These are phyloP conservation scores for Fabrea salina DNA, from an alignment of 169 alveolate species.

Conservation along the genomic window DNA sequence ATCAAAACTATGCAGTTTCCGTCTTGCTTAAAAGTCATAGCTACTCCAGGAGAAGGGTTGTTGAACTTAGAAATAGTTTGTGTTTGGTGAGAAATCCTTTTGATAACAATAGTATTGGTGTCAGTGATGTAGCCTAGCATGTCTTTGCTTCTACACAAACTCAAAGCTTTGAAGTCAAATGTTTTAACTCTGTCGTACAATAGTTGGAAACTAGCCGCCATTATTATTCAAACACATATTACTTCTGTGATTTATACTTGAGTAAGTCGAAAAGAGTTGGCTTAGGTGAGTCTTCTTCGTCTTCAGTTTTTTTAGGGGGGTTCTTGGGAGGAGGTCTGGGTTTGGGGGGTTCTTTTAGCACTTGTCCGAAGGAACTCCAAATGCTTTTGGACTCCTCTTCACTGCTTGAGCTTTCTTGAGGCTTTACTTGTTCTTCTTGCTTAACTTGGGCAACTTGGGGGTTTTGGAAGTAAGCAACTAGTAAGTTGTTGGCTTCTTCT, in stretches of 20 bases:
- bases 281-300: constrained; percentile 10
- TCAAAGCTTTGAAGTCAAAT: background rate
- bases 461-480: background rate
- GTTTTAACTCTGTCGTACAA: background rate
- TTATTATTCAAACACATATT: too few species aligned
- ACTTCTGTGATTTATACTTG: background rate
- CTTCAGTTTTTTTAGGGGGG: background rate
- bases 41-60: background rate
- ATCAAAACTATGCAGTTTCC: background rate
- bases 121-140: background rate
- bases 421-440: background rate
- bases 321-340: background rate
- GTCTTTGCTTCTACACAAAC: background rate
- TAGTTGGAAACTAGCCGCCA: background rate
- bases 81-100: constrained; percentile 14
- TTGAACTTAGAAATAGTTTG: background rate
- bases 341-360: constrained; percentile 19
- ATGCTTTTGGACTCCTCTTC: background rate
- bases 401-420: background rate
- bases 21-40: constrained; percentile 1
- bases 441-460: background rate
- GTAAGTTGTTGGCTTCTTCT: constrained; percentile 18
- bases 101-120: background rate
- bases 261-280: constrained; percentile 18
- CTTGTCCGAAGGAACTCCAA: constrained; percentile 9